phyloP scores from a whole-genome alignment of 176 grass and related monocot genomes.

The Oryza rufipogon region DNA sequence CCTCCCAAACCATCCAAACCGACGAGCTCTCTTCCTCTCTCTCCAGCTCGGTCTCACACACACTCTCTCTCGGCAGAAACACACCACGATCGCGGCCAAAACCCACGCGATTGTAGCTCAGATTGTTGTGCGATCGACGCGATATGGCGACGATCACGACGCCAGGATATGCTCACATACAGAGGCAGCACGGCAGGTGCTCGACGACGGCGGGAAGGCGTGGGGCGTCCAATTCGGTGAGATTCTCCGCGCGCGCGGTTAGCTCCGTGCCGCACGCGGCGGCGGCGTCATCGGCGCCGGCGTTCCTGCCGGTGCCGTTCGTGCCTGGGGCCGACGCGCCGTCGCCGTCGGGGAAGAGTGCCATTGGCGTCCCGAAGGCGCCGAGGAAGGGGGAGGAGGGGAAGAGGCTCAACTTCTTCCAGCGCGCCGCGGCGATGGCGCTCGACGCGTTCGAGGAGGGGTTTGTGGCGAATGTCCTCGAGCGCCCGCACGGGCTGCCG shows the following conservation, averaged over 20 bases:
- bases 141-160: constrained; percentile 46
- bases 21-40: neutral
- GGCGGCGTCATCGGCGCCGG: neutral
- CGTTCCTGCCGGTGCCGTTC: neutral
- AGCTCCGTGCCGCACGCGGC: constrained; percentile 26
- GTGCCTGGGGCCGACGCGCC: neutral
- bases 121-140: neutral
- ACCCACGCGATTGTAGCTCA: neutral
- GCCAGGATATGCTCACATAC: constrained; percentile 43
- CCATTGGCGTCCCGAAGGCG: constrained; percentile 41
- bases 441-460: constrained; percentile 77
- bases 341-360: neutral
- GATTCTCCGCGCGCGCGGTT: constrained; percentile 40
- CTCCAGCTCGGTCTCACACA: too few species aligned
- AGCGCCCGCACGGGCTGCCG: constrained; percentile 65
- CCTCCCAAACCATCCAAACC: neutral
- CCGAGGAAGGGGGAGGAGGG: neutral
- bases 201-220: neutral
- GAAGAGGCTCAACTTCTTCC: constrained; percentile 50
- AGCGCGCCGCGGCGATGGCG: constrained; percentile 56
- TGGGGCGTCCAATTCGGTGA: constrained; percentile 13
- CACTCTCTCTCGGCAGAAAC: neutral
- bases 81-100: neutral
- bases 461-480: constrained; percentile 61
- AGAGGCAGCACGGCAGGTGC: constrained; percentile 22